A percentile compares a stretch with the other conserved stretches of the same genome.
Evolutionary conservation across 345 rosid genomes (phyloP).

Genomic region (Eucalyptus cloeziana): DNA sequence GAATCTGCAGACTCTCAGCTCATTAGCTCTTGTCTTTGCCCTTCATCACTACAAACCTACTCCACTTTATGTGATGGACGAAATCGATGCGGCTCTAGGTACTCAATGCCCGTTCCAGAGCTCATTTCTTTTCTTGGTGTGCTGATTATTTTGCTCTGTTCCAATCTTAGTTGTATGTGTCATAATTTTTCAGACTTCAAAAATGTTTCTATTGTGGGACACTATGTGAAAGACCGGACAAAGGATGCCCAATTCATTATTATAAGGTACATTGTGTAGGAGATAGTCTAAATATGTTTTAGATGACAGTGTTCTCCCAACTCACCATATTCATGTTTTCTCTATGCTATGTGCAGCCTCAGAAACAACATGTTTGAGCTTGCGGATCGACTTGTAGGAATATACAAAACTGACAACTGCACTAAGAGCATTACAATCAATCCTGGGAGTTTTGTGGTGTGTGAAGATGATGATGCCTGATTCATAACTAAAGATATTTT

Average conservation of each 20-base stretch:
- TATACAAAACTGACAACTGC: constrained; percentile 94
- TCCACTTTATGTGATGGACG: constrained; percentile 97
- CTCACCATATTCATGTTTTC: neutral
- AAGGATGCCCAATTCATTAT: constrained; percentile 94
- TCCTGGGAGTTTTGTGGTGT: constrained; percentile 75
- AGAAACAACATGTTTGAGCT: constrained; percentile 98
- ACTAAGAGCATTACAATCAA: constrained; percentile 94
- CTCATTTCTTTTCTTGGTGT: neutral
- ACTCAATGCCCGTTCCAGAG: neutral
- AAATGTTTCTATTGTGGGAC: constrained; percentile 97
- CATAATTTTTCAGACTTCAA: constrained; percentile 62
- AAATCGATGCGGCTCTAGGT: constrained; percentile 98
- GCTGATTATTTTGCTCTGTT: neutral
- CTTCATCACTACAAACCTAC: constrained; percentile 99
- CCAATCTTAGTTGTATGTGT: neutral
- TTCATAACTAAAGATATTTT: neutral
- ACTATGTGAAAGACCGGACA: constrained; percentile 93
- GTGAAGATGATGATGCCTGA: constrained; percentile 45
- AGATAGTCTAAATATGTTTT: neutral
- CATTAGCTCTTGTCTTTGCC: constrained; percentile 92
- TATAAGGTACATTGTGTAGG: constrained; percentile 41
- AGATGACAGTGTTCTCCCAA: neutral
- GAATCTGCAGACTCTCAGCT: constrained; percentile 77
- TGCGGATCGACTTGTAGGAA: constrained; percentile 90
- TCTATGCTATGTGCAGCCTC: constrained; percentile 40